Conservation (phyloP, 306 rosid species). For the Gleditsia sinensis region DNA sequence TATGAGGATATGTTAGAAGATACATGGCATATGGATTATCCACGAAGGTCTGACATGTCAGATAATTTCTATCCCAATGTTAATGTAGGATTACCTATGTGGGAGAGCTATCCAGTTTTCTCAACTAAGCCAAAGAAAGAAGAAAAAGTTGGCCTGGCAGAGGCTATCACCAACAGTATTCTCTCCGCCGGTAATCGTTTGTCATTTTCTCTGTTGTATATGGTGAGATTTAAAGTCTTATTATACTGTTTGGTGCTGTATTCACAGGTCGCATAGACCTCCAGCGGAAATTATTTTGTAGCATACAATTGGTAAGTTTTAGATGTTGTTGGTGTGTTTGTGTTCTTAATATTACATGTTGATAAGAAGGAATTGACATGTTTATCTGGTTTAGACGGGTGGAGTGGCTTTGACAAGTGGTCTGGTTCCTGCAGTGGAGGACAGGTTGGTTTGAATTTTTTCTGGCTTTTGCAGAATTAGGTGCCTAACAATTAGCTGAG, state of each 20-base stretch:
- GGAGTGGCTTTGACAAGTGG: slow-evolving; percentile 90
- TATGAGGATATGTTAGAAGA: slow-evolving; percentile 94
- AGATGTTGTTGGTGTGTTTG: slow-evolving; percentile 28
- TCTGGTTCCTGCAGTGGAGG: slow-evolving; percentile 86
- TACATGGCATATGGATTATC: slow-evolving; percentile 82
- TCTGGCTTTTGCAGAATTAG: slow-evolving; percentile 13
- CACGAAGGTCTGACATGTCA: slow-evolving; percentile 75
- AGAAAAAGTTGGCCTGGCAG: slow-evolving; percentile 92
- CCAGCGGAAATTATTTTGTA: slow-evolving; percentile 90
- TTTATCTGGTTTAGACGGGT: slow-evolving; percentile 66
- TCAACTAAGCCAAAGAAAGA: slow-evolving; percentile 81
- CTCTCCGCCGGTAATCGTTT: slow-evolving; percentile 72
- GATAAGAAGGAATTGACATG: slow-evolving; percentile 36
- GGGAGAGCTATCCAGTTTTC: slow-evolving; percentile 85
- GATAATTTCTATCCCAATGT: slow-evolving; percentile 69
- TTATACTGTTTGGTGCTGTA: slow-evolving; percentile 34
- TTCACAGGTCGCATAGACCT: slow-evolving; percentile 92
- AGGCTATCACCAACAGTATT: slow-evolving; percentile 89
- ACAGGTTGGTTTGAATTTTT: slow-evolving; percentile 66
- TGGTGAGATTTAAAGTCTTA: slow-evolving; percentile 32
- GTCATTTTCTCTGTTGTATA: slow-evolving; percentile 23
- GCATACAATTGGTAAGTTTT: slow-evolving; percentile 89
- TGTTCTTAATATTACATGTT: slow-evolving; percentile 27
- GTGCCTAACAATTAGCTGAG: slow-evolving; percentile 13
- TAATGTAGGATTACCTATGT: slow-evolving; percentile 73